These are phyloP conservation scores for Chlorella sp. DNA, from an alignment of 139 green algal genomes.

Conservation along the genomic window DNA sequence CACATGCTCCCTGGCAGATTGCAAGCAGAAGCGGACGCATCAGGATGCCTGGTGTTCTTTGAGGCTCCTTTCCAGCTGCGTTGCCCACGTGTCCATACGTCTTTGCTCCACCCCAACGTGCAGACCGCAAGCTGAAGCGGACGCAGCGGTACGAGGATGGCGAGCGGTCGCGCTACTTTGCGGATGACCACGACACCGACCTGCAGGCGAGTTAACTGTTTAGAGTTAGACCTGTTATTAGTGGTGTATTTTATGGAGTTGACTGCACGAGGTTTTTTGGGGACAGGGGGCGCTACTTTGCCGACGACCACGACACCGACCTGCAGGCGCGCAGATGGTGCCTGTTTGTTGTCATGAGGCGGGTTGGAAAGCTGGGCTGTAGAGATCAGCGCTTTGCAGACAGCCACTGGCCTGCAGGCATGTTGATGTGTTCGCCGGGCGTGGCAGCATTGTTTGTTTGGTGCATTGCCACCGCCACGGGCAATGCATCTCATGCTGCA, in stretches of 20 bases:
- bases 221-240: no score
- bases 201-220: not conserved
- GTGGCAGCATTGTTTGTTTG: no score
- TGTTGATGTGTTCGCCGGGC: no score
- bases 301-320: constrained; percentile 79
- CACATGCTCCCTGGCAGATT: no score
- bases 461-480: no score
- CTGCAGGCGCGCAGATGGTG: not conserved
- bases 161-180: constrained; percentile 77
- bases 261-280: constrained; percentile 16
- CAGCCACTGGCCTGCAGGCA: no score
- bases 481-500: no score
- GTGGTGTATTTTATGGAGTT: no score
- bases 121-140: constrained; percentile 20
- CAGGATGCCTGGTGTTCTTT: no score
- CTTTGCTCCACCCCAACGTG: not conserved
- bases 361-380: no score
- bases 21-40: no score
- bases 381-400: no score
- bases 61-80: not conserved
- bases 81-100: not conserved
- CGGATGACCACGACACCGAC: constrained; percentile 80
- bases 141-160: constrained; percentile 79
- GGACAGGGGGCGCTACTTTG: constrained; percentile 78
- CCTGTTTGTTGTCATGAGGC: not conserved